Evolutionary conservation across 2,329 filamentous ascomycete species (phyloP).

Genomic region (Colletotrichum destructivum): DNA sequence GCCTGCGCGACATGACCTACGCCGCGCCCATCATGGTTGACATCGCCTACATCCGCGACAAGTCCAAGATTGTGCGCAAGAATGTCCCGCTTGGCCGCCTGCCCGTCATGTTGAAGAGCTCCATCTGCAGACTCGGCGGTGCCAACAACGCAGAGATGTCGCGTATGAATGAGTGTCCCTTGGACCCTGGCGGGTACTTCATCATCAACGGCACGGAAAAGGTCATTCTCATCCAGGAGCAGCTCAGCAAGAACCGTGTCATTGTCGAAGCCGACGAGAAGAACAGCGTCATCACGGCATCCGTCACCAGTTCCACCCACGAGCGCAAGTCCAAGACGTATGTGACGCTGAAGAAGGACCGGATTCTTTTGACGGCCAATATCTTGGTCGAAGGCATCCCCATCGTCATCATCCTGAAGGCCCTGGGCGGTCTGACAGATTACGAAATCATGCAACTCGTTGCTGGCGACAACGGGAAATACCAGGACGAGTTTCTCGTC

Average conservation of each 20-base stretch:
- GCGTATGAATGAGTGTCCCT: conserved; percentile 91
- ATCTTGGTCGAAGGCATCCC: conserved; percentile 94
- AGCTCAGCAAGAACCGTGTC: conserved; percentile 98
- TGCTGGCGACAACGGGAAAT: conserved; percentile 86
- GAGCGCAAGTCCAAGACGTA: conserved; percentile 99
- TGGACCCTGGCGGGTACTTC: conserved; percentile 98
- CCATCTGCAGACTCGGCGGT: conserved; percentile 88
- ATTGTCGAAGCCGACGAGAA: conserved; percentile 95
- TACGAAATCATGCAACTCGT: conserved; percentile 95
- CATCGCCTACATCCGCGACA: conserved; percentile 89
- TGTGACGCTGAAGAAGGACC: conserved; percentile 93
- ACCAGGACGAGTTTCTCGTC: conserved; percentile 94
- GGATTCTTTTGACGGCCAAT: conserved; percentile 92
- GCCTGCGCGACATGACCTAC: conserved; percentile 97
- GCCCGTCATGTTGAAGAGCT: conserved; percentile 97
- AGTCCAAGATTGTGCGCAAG: conserved; percentile 80
- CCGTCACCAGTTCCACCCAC: conserved; percentile 97
- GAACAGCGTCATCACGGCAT: conserved; percentile 94
- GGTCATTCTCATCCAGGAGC: conserved; percentile 98
- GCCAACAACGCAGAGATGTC: conserved; percentile 93
- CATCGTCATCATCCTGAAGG: conserved; percentile 93
- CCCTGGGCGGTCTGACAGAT: conserved; percentile 93
- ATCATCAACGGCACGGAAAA: conserved; percentile 98
- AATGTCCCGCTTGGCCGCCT: conserved; percentile 89
- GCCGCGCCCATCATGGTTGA: conserved; percentile 94